These are phyloP conservation scores for Geotrichum carabidarum DNA, from an alignment of 1,139 yeast genomes.

Conservation along the genomic window DNA sequence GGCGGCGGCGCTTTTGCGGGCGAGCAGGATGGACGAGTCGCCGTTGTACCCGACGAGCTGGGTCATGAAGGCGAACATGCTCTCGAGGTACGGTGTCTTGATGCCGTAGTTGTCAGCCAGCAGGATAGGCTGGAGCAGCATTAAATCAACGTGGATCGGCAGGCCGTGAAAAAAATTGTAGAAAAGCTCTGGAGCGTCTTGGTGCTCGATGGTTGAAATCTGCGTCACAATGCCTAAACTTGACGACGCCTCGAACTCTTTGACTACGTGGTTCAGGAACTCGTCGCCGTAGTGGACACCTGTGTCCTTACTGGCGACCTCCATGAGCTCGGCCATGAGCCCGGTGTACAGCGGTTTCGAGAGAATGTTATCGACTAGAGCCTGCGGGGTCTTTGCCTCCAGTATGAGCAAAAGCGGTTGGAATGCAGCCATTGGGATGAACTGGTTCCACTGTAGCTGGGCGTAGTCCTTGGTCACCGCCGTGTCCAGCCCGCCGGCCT, in stretches of 20 bases:
- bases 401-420: constrained; percentile 70
- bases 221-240: not conserved
- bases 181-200: constrained; percentile 51
- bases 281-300: constrained; percentile 8
- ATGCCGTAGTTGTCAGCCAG: constrained; percentile 80
- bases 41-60: constrained; percentile 12
- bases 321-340: constrained; percentile 31
- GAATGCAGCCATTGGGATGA: constrained; percentile 70
- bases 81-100: constrained; percentile 85
- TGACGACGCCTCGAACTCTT: constrained; percentile 6
- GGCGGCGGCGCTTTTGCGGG: not conserved
- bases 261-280: constrained; percentile 5
- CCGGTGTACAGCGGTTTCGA: constrained; percentile 88
- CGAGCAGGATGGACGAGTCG: not conserved
- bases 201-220: constrained; percentile 24
- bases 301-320: constrained; percentile 14
- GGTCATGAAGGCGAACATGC: constrained; percentile 53
- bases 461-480: constrained; percentile 14
- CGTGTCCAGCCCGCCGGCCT: constrained; percentile 7
- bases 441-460: constrained; percentile 70
- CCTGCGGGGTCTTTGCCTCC: constrained; percentile 60
- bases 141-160: constrained; percentile 62
- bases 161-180: constrained; percentile 54
- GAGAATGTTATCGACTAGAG: constrained; percentile 58
- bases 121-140: constrained; percentile 76